These are phyloP conservation scores for Pulveroboletus sp. DNA, from an alignment of 1,284 basidiomycete genomes.

Conservation along the genomic window DNA sequence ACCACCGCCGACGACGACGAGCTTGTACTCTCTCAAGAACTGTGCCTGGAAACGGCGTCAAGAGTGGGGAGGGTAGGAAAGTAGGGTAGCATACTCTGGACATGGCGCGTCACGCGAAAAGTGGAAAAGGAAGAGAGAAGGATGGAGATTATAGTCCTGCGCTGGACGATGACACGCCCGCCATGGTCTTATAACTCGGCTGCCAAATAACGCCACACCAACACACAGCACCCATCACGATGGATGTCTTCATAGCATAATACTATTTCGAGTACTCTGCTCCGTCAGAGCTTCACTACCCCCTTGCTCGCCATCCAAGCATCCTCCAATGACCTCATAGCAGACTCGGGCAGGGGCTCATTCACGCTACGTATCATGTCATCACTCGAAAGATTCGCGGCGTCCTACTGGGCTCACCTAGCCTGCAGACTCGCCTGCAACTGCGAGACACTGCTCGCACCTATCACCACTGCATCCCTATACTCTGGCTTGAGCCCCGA, in stretches of 20 bases:
- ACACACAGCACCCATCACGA: conserved; percentile 3
- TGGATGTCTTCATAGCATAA: too few relatives aligned
- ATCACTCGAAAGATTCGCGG: neutral
- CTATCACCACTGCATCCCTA: conserved; percentile 22
- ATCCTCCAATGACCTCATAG: conserved; percentile 47
- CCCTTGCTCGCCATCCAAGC: conserved; percentile 25
- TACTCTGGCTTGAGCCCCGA: conserved; percentile 23
- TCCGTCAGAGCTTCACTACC: neutral
- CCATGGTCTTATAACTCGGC: conserved; percentile 16
- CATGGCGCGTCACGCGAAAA: conserved; percentile 21
- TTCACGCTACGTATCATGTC: conserved; percentile 41
- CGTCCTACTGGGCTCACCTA: neutral
- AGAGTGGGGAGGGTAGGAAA: neutral
- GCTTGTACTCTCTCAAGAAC: conserved; percentile 93
- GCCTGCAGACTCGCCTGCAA: conserved; percentile 23
- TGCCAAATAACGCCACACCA: conserved; percentile 33
- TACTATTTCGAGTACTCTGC: too few relatives aligned
- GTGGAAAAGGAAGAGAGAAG: neutral
- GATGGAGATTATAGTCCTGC: neutral
- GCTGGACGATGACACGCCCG: conserved; percentile 8
- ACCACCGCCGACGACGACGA: conserved; percentile 97
- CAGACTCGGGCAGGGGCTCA: conserved; percentile 46
- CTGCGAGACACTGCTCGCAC: conserved; percentile 26
- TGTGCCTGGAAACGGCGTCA: conserved; percentile 61
- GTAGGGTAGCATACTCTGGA: conserved; percentile 30